These are phyloP conservation scores for Ulota crispa DNA, from an alignment of 225 moss, liverwort and hornwort genomes.

Conservation along the genomic window DNA sequence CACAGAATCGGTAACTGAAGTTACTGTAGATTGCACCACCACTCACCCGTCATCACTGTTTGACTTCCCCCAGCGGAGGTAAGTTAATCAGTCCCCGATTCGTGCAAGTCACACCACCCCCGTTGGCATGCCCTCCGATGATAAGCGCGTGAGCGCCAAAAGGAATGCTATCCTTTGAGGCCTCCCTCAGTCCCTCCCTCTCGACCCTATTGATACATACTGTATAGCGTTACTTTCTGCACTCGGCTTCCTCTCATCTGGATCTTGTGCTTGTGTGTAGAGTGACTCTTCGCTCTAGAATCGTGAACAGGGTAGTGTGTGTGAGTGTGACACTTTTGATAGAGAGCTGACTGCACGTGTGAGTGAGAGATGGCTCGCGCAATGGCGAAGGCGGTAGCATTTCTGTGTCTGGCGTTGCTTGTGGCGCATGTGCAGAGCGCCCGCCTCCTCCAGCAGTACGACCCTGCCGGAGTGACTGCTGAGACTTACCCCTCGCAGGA, in stretches of 20 bases:
- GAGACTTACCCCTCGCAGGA: neutral
- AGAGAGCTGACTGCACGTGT: neutral
- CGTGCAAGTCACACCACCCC: conserved; percentile 20
- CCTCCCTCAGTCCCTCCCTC: neutral
- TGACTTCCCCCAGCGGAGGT: neutral
- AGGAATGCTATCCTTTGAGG: neutral
- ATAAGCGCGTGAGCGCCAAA: neutral
- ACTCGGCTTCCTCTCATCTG: neutral
- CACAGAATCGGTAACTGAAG: neutral
- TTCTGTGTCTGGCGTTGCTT: conserved; percentile 1
- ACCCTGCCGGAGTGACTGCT: neutral
- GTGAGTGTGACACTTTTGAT: neutral
- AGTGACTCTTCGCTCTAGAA: neutral
- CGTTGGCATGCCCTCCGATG: neutral
- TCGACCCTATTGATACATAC: neutral
- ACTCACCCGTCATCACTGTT: neutral
- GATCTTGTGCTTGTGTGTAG: neutral
- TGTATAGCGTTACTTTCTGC: neutral
- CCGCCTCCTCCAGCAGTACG: conserved; percentile 14
- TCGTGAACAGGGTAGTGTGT: neutral
- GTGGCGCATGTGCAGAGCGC: conserved; percentile 16
- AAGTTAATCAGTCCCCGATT: neutral
- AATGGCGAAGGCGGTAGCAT: neutral
- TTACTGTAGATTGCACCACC: too few species aligned
- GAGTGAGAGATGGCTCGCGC: neutral